phyloP scores from a whole-genome alignment of 164 flowering plant species.

The Magnolia changhungtana region DNA sequence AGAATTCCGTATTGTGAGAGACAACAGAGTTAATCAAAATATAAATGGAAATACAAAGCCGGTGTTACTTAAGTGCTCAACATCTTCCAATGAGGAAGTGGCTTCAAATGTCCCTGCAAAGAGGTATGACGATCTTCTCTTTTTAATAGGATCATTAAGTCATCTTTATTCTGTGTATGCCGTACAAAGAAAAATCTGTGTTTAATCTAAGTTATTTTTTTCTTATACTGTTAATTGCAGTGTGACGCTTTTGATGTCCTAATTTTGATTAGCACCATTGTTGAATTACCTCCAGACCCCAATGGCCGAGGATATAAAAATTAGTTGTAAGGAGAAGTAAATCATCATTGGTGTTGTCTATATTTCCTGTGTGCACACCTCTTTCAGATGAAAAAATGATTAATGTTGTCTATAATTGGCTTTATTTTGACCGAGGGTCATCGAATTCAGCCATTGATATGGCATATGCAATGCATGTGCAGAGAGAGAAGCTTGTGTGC shows the following conservation, averaged over 20 bases:
- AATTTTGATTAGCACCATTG: not conserved
- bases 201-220: not conserved
- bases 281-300: not conserved
- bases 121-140: constrained; percentile 33
- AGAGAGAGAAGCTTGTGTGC: too few relatives aligned
- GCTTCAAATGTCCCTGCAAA: constrained; percentile 30
- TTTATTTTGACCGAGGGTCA: not conserved
- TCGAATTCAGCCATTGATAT: not conserved
- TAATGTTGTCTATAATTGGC: not conserved
- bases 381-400: not conserved
- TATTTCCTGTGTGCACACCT: not conserved
- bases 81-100: constrained; percentile 30
- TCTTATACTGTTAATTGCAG: not conserved
- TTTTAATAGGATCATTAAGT: not conserved
- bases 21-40: constrained; percentile 72
- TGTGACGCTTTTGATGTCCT: not conserved
- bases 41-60: constrained; percentile 35
- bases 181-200: too few relatives aligned
- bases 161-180: not conserved
- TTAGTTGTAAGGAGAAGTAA: not conserved
- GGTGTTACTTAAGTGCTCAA: constrained; percentile 28
- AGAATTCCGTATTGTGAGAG: constrained; percentile 90
- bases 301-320: not conserved
- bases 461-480: not conserved
- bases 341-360: not conserved